Evolutionary conservation across 2,329 filamentous ascomycete species (phyloP), one percentile per base, ranked within the genome.

Genomic region (Exserohilum turcica): DNA sequence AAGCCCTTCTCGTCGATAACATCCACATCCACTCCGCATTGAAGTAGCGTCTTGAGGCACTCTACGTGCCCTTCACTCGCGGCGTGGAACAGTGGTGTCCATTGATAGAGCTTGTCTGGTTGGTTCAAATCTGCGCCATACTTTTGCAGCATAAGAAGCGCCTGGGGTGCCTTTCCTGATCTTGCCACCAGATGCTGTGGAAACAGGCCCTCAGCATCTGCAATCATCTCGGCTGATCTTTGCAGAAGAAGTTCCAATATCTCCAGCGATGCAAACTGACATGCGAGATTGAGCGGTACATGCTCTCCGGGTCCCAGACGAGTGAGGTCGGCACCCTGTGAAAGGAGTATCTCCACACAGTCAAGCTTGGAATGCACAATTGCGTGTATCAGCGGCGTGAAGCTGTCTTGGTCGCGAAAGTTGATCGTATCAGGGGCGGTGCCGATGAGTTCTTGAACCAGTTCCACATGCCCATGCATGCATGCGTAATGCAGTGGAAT

Each of bases 161-260:
- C 83, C 48, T 90, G 82, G 1, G 92, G 89, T 0, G 86, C 89
- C 68, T 92, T 87, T 2, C 91, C 91, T 27, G 93, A 94, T 49
- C 94, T 85, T 19, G 94, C 93, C 16, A 97, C 93, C 29, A 97
- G 84, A 76, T 99, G 94, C 71, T 97, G 94, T n/a, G 94, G 94
- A 70, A 91, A 99, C 9, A 99, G 80, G 1, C 94, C 94, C 78
- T 99, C 94, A 2, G 94, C 94, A 75, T 99, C 94, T 7, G 94
- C 88, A n/a, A 97, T 79, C 54, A 99, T 88, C 51, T 85, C 82
- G 5, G 93, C 91, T 7, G 88, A 86, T 62, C 90, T 86, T 65
- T 90, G 87, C 44, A 99, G 80, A 1, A 99, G 84, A 55, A 96
- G 82, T 68, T 92, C 87, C 13, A 96, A 91, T 54, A 96, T 93